These are phyloP conservation scores for Pichia sp. DNA, from an alignment of 1,139 yeast genomes.

Conservation along the genomic window DNA sequence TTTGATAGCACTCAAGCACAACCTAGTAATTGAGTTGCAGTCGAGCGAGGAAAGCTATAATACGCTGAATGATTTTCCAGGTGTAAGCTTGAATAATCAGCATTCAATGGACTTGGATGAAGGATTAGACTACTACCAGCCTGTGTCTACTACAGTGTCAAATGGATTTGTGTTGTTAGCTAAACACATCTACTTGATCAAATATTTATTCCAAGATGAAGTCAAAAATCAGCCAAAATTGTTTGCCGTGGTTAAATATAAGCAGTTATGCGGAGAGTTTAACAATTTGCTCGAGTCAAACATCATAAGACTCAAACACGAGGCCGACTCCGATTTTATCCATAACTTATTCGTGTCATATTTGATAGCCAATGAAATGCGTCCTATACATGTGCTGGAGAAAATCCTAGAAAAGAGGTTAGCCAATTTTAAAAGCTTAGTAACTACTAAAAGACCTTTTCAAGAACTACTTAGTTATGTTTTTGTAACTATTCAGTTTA, in stretches of 20 bases:
- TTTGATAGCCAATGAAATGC: conserved; percentile 18
- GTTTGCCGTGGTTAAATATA: conserved; percentile 20
- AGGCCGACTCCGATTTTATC: conserved; percentile 30
- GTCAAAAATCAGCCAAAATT: conserved; percentile 9
- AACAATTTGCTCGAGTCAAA: conserved; percentile 20
- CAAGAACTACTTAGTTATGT: conserved; percentile 26
- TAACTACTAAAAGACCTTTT: conserved; percentile 13
- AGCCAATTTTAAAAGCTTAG: conserved; percentile 7
- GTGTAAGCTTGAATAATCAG: neutral
- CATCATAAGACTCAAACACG: conserved; percentile 21
- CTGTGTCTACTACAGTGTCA: conserved; percentile 9
- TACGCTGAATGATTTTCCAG: neutral
- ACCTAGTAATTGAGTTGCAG: conserved; percentile 1
- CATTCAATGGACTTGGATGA: conserved; percentile 8
- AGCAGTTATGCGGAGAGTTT: conserved; percentile 20
- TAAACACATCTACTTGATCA: conserved; percentile 26
- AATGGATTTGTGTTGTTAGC: conserved; percentile 17
- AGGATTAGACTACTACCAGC: conserved; percentile 4
- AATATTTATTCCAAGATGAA: conserved; percentile 20
- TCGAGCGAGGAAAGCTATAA: neutral
- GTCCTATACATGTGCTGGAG: conserved; percentile 22
- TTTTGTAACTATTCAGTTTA: conserved; percentile 28
- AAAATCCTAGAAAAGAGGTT: conserved; percentile 25
- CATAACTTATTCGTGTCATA: conserved; percentile 25
- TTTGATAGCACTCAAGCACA: conserved; percentile 19